Conservation (phyloP, 2,329 filamentous ascomycete species). For the Alternaria sp. region DNA sequence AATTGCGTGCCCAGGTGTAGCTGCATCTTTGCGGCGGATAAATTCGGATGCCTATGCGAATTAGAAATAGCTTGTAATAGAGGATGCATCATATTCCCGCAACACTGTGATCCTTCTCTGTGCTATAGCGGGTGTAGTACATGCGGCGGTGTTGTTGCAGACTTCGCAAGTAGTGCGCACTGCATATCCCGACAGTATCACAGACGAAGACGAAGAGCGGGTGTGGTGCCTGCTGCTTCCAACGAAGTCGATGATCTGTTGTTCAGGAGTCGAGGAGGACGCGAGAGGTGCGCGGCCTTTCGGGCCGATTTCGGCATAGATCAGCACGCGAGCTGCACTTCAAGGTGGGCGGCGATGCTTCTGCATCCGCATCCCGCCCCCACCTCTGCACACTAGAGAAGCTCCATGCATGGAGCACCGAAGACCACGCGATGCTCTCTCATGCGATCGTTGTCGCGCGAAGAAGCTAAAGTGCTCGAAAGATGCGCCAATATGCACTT, state of each 20-base stretch:
- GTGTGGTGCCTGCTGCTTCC: background rate
- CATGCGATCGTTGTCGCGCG: constrained; percentile 32
- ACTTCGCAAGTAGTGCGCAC: background rate
- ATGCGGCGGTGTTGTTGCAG: background rate
- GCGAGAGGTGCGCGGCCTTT: background rate
- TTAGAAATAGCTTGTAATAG: background rate
- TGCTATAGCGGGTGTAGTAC: background rate
- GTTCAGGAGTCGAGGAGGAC: background rate
- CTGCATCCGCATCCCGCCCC: constrained; percentile 11
- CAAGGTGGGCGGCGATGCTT: background rate
- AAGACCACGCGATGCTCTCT: constrained; percentile 22
- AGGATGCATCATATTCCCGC: background rate
- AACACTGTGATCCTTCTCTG: background rate
- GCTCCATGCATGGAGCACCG: constrained; percentile 32
- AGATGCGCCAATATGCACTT: constrained; percentile 26
- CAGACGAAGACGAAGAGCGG: background rate
- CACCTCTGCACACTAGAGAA: constrained; percentile 12
- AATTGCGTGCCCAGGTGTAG: too few relatives aligned
- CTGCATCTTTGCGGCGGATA: background rate
- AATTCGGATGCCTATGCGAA: background rate
- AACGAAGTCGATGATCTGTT: background rate
- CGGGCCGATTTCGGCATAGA: constrained; percentile 11
- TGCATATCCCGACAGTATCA: background rate
- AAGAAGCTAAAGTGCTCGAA: constrained; percentile 39
- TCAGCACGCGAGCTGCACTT: constrained; percentile 2